Evolutionary conservation across 2,329 filamentous ascomycete genomes (phyloP).

Genomic region (Colletotrichum karsti): DNA sequence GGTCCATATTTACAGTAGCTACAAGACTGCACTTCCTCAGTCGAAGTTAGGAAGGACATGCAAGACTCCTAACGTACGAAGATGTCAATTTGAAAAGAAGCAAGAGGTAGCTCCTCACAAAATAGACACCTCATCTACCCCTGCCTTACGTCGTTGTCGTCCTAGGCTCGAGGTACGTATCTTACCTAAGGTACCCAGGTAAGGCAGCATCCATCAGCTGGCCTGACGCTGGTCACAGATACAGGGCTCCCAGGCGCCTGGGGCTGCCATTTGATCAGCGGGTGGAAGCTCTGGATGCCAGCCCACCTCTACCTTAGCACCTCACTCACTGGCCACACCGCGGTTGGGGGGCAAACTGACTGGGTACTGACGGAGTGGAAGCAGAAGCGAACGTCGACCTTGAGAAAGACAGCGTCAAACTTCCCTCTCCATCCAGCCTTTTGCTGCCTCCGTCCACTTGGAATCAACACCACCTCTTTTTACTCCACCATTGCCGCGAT

Average conservation of each 20-base stretch:
- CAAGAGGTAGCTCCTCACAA: conserved; percentile 9
- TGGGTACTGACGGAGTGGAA: not conserved
- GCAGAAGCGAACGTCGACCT: conserved; percentile 22
- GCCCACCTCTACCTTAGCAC: not conserved
- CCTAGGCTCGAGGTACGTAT: conserved; percentile 9
- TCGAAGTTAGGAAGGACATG: too few species aligned
- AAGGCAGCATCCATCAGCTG: conserved; percentile 1
- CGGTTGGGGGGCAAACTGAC: not conserved
- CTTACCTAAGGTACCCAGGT: conserved; percentile 20
- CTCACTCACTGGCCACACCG: not conserved
- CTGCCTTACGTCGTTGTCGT: conserved; percentile 14
- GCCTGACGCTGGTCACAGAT: conserved; percentile 5
- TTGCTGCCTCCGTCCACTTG: conserved; percentile 15
- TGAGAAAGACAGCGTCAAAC: conserved; percentile 26
- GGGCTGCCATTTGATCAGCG: conserved; percentile 11
- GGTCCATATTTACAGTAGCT: too few species aligned
- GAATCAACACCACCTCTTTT: conserved; percentile 25
- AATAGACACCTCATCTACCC: conserved; percentile 15
- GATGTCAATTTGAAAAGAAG: not conserved
- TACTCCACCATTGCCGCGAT: conserved; percentile 23
- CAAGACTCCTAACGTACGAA: too few species aligned
- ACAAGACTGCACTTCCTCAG: too few species aligned
- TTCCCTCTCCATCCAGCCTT: conserved; percentile 27
- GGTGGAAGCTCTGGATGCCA: conserved; percentile 19
- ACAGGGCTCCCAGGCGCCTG: conserved; percentile 15